Conservation (phyloP, 2,329 filamentous ascomycete genomes). For the Pseudocercospora fijiensis region DNA sequence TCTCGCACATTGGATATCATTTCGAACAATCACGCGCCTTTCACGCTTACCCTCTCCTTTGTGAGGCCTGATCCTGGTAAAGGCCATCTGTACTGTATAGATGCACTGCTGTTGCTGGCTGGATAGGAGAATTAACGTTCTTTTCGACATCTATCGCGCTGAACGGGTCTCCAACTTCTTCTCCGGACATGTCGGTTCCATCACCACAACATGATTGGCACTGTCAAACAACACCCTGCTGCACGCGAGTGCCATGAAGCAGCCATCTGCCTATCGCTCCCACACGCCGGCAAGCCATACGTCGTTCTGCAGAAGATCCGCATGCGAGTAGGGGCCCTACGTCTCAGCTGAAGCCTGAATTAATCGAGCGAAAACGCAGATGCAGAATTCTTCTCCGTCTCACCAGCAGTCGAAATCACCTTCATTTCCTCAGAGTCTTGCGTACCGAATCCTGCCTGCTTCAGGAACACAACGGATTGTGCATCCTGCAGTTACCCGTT, state of each 20-base stretch:
- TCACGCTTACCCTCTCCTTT: background rate
- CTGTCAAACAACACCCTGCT: background rate
- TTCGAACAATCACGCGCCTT: background rate
- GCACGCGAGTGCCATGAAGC: slow-evolving; percentile 3
- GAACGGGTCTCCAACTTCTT: background rate
- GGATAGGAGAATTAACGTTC: background rate
- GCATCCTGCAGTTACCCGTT: background rate
- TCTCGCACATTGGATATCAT: no score
- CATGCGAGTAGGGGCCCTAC: background rate
- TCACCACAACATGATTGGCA: slow-evolving; percentile 7
- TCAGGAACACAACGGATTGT: background rate
- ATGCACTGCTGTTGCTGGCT: background rate
- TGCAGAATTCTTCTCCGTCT: slow-evolving; percentile 2
- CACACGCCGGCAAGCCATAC: background rate
- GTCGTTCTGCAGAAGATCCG: background rate
- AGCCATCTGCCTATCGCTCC: background rate
- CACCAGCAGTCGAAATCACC: slow-evolving; percentile 2
- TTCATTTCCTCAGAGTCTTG: slow-evolving; percentile 6
- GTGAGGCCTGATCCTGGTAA: background rate
- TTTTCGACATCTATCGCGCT: background rate
- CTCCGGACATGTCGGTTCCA: background rate
- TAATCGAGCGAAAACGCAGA: slow-evolving; percentile 4
- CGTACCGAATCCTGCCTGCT: background rate
- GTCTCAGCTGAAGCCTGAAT: slow-evolving; percentile 2
- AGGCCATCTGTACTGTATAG: background rate